Evolutionary conservation across 495 filamentous ascomycete species (phyloP).

Genomic region (Podospora appendiculata): DNA sequence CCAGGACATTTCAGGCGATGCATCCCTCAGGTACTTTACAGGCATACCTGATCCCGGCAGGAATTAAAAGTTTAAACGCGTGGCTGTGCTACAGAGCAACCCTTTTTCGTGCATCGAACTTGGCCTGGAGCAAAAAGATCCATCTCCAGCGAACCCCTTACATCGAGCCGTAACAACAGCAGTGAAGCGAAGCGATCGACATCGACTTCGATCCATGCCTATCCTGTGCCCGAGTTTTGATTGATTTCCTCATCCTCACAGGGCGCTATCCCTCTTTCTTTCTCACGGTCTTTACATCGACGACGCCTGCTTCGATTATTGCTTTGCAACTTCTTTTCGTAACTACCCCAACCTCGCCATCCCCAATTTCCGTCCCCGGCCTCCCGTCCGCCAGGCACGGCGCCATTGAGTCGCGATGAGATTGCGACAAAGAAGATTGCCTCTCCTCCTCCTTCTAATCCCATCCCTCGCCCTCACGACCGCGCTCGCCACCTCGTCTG

Average conservation of each 20-base stretch:
- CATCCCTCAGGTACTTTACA: no score
- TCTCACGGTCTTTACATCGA: not conserved
- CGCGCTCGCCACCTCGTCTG: constrained; percentile 16
- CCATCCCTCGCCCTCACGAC: constrained; percentile 33
- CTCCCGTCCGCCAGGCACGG: no score
- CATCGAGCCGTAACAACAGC: not conserved
- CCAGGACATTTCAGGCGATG: no score
- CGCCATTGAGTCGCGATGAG: constrained; percentile 21
- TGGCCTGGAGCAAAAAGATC: not conserved
- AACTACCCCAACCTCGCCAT: not conserved
- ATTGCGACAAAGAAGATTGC: constrained; percentile 28
- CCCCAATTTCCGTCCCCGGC: no score
- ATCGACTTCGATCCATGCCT: not conserved
- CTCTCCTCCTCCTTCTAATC: constrained; percentile 37
- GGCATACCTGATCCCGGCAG: no score
- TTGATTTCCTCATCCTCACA: not conserved
- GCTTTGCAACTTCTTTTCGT: not conserved
- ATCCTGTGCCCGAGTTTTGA: not conserved
- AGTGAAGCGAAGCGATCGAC: not conserved
- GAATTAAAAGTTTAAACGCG: not conserved
- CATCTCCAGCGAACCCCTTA: not conserved
- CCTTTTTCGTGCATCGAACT: constrained; percentile 19
- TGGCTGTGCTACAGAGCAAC: constrained; percentile 14
- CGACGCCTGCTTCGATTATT: not conserved
- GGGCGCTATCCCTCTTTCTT: not conserved